These are phyloP conservation scores for Aphanomyces cochlioides DNA, from an alignment of 352 stramenopile species.

Conservation along the genomic window DNA sequence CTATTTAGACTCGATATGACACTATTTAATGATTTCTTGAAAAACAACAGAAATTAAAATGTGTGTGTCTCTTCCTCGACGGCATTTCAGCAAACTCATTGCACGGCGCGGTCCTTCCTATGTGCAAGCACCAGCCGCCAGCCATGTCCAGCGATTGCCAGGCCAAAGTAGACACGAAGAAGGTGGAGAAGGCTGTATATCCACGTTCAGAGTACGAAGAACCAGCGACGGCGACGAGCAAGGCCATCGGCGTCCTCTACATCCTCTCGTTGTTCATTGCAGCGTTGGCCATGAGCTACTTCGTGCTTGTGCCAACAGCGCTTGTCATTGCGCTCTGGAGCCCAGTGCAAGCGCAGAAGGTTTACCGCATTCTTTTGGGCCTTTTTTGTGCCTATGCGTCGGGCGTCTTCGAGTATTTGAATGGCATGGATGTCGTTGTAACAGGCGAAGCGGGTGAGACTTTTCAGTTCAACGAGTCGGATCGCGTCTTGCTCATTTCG, in stretches of 20 bases:
- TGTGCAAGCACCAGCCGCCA: not conserved
- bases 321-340: slow-evolving; percentile 40
- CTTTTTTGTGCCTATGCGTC: slow-evolving; percentile 60
- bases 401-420: slow-evolving; percentile 53
- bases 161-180: not conserved
- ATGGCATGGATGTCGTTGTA: slow-evolving; percentile 56
- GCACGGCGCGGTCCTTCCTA: not conserved
- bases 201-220: slow-evolving; percentile 52
- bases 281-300: slow-evolving; percentile 58
- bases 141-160: not conserved
- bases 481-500: slow-evolving; percentile 60
- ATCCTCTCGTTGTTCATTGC: slow-evolving; percentile 48
- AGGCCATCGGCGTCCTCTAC: slow-evolving; percentile 49
- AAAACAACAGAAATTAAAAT: too few relatives aligned
- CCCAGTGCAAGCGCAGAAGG: slow-evolving; percentile 34
- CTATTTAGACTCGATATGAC: too few relatives aligned
- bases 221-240: slow-evolving; percentile 36
- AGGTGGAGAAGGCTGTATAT: slow-evolving; percentile 35
- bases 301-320: slow-evolving; percentile 54
- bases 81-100: not conserved
- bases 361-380: slow-evolving; percentile 44
- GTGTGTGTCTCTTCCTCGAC: too few relatives aligned
- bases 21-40: too few relatives aligned
- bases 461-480: slow-evolving; percentile 41
- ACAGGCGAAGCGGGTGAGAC: slow-evolving; percentile 43